Evolutionary conservation across 345 rosid genomes (phyloP).

Genomic region (Leavenworthia alabamica): DNA sequence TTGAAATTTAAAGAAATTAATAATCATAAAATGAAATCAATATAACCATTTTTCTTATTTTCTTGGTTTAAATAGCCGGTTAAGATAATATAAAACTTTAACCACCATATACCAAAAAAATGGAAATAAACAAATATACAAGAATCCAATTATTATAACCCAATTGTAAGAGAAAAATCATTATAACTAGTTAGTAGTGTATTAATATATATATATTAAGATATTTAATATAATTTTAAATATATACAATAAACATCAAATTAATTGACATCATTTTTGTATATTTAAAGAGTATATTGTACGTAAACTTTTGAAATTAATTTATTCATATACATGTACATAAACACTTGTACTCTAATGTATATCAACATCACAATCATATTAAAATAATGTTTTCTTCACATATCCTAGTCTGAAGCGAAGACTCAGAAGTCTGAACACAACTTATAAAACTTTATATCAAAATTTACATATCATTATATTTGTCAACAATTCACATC

Average conservation of each 20-base stretch:
- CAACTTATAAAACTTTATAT: neutral
- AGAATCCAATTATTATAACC: neutral
- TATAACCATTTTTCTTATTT: too few species aligned
- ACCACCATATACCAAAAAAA: neutral
- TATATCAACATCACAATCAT: neutral
- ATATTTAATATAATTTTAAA: neutral
- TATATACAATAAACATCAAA: neutral
- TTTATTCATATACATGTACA: neutral
- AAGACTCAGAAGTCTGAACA: neutral
- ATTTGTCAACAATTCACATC: neutral
- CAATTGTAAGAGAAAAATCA: neutral
- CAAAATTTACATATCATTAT: neutral
- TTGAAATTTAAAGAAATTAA: neutral
- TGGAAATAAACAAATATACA: too few species aligned
- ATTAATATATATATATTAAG: neutral
- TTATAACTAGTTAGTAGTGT: neutral
- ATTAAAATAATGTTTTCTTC: neutral
- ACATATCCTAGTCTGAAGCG: neutral
- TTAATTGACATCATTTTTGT: neutral
- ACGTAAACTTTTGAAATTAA: neutral
- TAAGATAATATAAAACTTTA: neutral
- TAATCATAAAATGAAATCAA: too few species aligned
- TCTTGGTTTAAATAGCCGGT: neutral
- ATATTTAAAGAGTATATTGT: neutral
- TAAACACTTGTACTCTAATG: neutral